These are phyloP conservation scores for Neurospora terricola DNA, from an alignment of 495 filamentous ascomycete species.

Conservation along the genomic window DNA sequence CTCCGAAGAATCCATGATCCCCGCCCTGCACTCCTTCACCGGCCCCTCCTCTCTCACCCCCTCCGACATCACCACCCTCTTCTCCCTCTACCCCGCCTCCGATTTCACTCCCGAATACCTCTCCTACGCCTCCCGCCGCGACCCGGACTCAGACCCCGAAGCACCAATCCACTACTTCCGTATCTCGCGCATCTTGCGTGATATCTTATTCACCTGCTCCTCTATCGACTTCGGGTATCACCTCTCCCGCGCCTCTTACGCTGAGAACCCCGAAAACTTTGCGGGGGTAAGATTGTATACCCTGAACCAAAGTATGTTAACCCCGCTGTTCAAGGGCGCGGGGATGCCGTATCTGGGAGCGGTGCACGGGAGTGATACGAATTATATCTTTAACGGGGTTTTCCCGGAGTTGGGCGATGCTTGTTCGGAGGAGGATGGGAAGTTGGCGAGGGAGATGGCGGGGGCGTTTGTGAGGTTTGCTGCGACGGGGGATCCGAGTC, in stretches of 20 bases:
- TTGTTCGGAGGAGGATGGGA: slow-evolving; percentile 5
- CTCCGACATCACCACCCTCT: slow-evolving; percentile 12
- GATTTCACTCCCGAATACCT: slow-evolving; percentile 13
- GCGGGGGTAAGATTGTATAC: slow-evolving; percentile 13
- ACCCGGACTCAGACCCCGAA: slow-evolving; percentile 6
- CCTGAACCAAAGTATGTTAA: slow-evolving; percentile 23
- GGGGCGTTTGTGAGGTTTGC: slow-evolving; percentile 12
- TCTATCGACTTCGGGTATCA: slow-evolving; percentile 19
- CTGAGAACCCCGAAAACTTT: background rate
- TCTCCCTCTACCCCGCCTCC: slow-evolving; percentile 12
- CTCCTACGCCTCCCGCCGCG: slow-evolving; percentile 11
- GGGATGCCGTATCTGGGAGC: slow-evolving; percentile 22
- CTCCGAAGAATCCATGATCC: slow-evolving; percentile 12
- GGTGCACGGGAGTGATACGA: slow-evolving; percentile 19
- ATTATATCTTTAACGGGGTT: slow-evolving; percentile 22
- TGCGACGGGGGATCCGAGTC: slow-evolving; percentile 5
- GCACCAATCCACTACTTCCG: slow-evolving; percentile 21
- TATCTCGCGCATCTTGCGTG: slow-evolving; percentile 17
- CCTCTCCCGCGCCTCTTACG: slow-evolving; percentile 6
- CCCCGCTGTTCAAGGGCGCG: slow-evolving; percentile 6
- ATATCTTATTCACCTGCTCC: slow-evolving; percentile 24
- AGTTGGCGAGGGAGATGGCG: slow-evolving; percentile 8
- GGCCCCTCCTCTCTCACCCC: slow-evolving; percentile 1
- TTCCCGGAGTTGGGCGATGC: slow-evolving; percentile 12
- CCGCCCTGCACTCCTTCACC: slow-evolving; percentile 1